Base-by-base conservation (phyloP, 108 stramenopile species). In the Aureococcus anophagefferens region DNA sequence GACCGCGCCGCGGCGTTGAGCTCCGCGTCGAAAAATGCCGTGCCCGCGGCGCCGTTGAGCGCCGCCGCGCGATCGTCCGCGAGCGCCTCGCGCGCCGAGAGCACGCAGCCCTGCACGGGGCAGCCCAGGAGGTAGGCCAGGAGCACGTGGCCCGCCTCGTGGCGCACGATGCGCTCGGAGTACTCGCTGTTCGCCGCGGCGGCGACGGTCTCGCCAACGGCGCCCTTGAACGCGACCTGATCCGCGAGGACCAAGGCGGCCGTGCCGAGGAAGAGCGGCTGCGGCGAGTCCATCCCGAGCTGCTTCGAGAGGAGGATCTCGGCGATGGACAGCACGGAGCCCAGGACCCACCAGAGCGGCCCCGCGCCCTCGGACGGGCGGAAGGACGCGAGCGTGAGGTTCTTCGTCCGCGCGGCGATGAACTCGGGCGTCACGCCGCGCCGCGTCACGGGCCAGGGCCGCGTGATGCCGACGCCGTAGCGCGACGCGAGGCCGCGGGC, bases 131-230 rank as follows among this genome's bases (percentile, higher is more conserved):
- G 71, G 68, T 96, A 94, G 18, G 93, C 91, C 68, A 90, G 81
- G 13, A 96, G 67, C 70, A 96, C 92, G 76, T 96, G 95, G 15
- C 93, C 93, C 25, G 95, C 95, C 75, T 96, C 95, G 78, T 96
- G 95, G 35, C 83, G 69, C 30, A 84, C 76, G 46, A 96, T 91
- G 63, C 89, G 87, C 9, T 83, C 72, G 68, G 86, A 84, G 68
- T 87, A 79, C 68, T 85, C 85, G 0, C 90, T 90, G 29, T 71
- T 71, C 9, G 88, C 37, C 29, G 86, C 68, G 11, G 84, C 79
- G 46, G 87, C 25, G 16, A 74, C 76, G 18, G 88, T 83, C 79
- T 93, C 93, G 66, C 84, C 85, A 0, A 90, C 66, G 31, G 93
- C 90, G 13, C 93, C 93, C 72, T 88, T 88, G 31, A 89, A 72